Percentiles rank a stretch among this genome's conserved stretches.
Conservation (phyloP, 75 land plant genomes). For the Picea glauca region DNA sequence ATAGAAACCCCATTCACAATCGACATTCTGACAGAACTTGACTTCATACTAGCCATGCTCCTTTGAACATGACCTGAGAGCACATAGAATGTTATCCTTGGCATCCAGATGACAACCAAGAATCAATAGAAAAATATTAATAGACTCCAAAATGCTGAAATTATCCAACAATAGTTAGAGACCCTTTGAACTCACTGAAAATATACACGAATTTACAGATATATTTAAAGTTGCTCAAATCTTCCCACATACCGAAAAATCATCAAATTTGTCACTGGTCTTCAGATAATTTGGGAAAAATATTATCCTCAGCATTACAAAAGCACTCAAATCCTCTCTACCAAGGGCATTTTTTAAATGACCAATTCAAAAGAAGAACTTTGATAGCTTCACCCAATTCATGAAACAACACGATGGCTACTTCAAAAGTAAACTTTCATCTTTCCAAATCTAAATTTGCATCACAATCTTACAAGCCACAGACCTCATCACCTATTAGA, state of each 20-base stretch:
- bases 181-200: background rate
- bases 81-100: background rate
- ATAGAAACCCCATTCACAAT: no score
- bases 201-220: background rate
- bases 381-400: no score
- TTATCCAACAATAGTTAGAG: background rate
- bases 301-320: no score
- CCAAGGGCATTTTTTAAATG: no score
- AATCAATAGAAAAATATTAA: background rate
- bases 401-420: no score
- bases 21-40: no score
- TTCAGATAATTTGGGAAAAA: background rate
- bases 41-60: background rate
- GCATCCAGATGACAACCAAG: background rate
- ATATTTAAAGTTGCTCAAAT: background rate
- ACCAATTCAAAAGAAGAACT: no score
- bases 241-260: background rate
- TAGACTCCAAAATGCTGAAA: background rate
- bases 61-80: background rate
- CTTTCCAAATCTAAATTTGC: no score
- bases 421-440: no score
- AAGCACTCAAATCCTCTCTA: no score
- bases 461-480: no score
- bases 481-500: no score
- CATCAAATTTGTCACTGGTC: background rate